These are phyloP conservation scores for Coemansia pectinata DNA, from an alignment of 192 early-diverging fungal genomes.

Conservation along the genomic window DNA sequence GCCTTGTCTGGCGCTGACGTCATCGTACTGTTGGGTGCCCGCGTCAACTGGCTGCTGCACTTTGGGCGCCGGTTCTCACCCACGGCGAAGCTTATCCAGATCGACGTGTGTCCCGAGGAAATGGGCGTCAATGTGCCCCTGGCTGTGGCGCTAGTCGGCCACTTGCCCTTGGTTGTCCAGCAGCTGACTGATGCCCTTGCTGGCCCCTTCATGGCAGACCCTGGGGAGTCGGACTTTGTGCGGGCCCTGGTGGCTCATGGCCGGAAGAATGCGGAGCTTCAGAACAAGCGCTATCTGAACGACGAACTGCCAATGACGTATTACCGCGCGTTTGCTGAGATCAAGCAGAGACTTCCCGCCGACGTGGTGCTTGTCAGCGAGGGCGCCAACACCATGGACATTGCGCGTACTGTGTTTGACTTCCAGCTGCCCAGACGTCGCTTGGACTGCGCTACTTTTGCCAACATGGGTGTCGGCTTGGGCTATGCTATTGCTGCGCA, in stretches of 20 bases:
- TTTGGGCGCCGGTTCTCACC: constrained; percentile 62
- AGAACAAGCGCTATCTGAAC: constrained; percentile 40
- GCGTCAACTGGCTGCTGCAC: constrained; percentile 76
- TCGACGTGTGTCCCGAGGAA: constrained; percentile 69
- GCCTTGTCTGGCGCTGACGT: constrained; percentile 70
- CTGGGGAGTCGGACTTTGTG: constrained; percentile 28
- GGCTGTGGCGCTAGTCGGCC: constrained; percentile 60
- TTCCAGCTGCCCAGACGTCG: constrained; percentile 62
- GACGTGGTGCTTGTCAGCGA: constrained; percentile 67
- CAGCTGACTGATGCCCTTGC: constrained; percentile 51
- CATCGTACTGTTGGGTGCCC: constrained; percentile 65
- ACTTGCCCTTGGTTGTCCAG: constrained; percentile 57
- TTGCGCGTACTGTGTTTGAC: constrained; percentile 71
- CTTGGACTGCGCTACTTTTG: constrained; percentile 72
- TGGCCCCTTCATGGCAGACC: constrained; percentile 19
- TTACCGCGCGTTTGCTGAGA: constrained; percentile 67
- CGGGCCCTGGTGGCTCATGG: constrained; percentile 30
- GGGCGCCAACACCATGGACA: constrained; percentile 81
- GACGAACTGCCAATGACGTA: constrained; percentile 62
- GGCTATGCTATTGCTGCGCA: constrained; percentile 73
- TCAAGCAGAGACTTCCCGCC: constrained; percentile 59
- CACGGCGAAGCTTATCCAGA: constrained; percentile 68
- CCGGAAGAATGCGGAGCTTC: constrained; percentile 50
- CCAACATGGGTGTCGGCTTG: constrained; percentile 82
- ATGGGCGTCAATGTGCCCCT: constrained; percentile 58